Evolutionary conservation across 75 land plant genomes (phyloP).

Genomic region (Pinus tabuliformis): DNA sequence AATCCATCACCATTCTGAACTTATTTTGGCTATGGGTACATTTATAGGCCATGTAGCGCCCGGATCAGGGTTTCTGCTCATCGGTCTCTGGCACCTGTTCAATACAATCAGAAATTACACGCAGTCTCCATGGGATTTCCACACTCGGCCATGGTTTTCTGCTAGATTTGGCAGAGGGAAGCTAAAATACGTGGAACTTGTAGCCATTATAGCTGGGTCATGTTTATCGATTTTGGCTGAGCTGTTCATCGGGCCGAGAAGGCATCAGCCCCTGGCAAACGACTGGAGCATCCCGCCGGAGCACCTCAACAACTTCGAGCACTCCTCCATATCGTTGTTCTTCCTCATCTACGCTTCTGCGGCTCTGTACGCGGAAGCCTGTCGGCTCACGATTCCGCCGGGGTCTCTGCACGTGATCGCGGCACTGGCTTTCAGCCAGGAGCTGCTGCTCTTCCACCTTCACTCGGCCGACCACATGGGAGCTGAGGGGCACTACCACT

Average conservation of each 20-base stretch:
- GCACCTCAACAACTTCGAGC: constrained; percentile 63
- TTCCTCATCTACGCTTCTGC: constrained; percentile 52
- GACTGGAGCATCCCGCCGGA: constrained; percentile 20
- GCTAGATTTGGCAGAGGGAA: background rate
- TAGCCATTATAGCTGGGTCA: constrained; percentile 44
- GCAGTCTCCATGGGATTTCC: constrained; percentile 31
- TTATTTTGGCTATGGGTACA: constrained; percentile 48
- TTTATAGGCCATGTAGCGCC: constrained; percentile 62
- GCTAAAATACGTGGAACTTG: constrained; percentile 42
- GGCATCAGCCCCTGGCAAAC: constrained; percentile 15
- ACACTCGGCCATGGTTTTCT: constrained; percentile 57
- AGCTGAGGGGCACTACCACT: constrained; percentile 73
- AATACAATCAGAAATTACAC: constrained; percentile 47
- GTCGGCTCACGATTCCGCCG: background rate
- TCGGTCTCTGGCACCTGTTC: constrained; percentile 74
- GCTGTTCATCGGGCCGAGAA: constrained; percentile 21
- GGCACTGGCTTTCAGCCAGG: constrained; percentile 54
- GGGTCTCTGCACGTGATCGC: constrained; percentile 36
- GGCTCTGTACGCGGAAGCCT: constrained; percentile 34
- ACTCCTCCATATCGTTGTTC: constrained; percentile 64
- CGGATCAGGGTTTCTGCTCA: constrained; percentile 49
- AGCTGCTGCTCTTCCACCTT: constrained; percentile 66
- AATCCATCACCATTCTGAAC: no score
- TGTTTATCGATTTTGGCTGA: constrained; percentile 39
- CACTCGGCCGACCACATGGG: constrained; percentile 74